These are phyloP conservation scores for Rhizoclosmatium globosum DNA, from an alignment of 192 early-diverging fungal species.

Conservation along the genomic window DNA sequence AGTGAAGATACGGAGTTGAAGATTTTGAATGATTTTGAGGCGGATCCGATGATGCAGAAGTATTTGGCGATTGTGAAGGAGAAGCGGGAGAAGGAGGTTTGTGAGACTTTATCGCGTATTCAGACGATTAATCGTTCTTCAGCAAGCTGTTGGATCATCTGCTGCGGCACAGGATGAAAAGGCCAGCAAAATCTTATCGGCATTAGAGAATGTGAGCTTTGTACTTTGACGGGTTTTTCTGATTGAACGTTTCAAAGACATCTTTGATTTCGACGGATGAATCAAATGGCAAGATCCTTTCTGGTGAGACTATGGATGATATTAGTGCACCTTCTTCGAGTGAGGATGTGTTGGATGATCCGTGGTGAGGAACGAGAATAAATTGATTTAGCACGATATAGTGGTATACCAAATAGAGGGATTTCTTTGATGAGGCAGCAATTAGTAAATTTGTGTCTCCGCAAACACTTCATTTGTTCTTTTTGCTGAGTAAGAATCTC, in stretches of 20 bases:
- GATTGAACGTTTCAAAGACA: not conserved
- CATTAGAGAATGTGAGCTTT: conserved; percentile 20
- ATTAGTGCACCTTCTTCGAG: conserved; percentile 16
- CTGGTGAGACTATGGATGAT: conserved; percentile 29
- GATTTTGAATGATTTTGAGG: conserved; percentile 42
- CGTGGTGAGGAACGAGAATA: not conserved
- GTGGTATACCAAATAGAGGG: no score
- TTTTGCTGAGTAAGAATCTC: no score
- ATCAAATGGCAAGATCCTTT: not conserved
- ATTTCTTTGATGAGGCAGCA: no score
- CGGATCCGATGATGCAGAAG: conserved; percentile 57
- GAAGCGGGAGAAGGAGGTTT: conserved; percentile 39
- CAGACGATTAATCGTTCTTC: not conserved
- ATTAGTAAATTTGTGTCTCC: no score
- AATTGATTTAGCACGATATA: no score
- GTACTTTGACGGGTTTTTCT: not conserved
- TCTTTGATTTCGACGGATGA: conserved; percentile 8
- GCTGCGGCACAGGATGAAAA: not conserved
- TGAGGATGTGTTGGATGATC: conserved; percentile 17
- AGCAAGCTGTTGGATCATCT: not conserved
- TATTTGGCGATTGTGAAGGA: conserved; percentile 59
- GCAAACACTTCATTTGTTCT: no score
- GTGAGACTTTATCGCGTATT: not conserved
- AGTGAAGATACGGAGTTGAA: conserved; percentile 28
- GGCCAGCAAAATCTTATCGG: not conserved